A percentile compares a stretch with the other conserved stretches of the same genome.
These are phyloP conservation scores for Metarhizium robertsii DNA, from an alignment of 2,329 filamentous ascomycete species.

Conservation along the genomic window DNA sequence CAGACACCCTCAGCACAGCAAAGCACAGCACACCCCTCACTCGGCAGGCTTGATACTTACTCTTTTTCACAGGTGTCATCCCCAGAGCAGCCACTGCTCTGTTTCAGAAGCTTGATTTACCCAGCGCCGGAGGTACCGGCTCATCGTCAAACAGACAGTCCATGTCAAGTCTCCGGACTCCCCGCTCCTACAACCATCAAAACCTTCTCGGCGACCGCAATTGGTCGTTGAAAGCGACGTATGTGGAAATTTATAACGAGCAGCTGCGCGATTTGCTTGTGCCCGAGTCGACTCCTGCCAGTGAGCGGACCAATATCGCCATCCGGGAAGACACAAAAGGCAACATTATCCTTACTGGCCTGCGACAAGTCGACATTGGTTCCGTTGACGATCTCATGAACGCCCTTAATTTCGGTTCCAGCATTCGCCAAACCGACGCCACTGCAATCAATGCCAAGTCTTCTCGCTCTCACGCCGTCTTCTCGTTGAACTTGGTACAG, in stretches of 20 bases:
- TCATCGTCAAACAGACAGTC: conserved; percentile 40
- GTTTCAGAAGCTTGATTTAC: conserved; percentile 75
- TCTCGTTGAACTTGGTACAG: conserved; percentile 88
- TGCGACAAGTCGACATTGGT: conserved; percentile 81
- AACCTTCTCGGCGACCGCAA: conserved; percentile 55
- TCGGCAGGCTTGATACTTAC: background rate
- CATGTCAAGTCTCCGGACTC: conserved; percentile 62
- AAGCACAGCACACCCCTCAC: background rate
- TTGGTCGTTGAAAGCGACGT: conserved; percentile 90
- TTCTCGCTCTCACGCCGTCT: conserved; percentile 93
- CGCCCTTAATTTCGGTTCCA: conserved; percentile 84
- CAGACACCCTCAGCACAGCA: background rate
- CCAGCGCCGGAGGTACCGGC: conserved; percentile 36
- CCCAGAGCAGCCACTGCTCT: conserved; percentile 78
- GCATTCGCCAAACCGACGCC: conserved; percentile 91
- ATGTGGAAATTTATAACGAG: conserved; percentile 97
- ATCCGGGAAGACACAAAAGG: conserved; percentile 93
- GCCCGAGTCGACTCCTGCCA: conserved; percentile 57
- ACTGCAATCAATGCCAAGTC: conserved; percentile 97
- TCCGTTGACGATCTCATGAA: conserved; percentile 85
- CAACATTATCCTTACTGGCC: conserved; percentile 84
- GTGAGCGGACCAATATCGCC: conserved; percentile 70
- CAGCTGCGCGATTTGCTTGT: conserved; percentile 83
- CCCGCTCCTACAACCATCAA: conserved; percentile 54
- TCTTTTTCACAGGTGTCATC: conserved; percentile 65